Evolutionary conservation across 139 green algal genomes (phyloP).

Genomic region (Limnomonas spitsbergensis): DNA sequence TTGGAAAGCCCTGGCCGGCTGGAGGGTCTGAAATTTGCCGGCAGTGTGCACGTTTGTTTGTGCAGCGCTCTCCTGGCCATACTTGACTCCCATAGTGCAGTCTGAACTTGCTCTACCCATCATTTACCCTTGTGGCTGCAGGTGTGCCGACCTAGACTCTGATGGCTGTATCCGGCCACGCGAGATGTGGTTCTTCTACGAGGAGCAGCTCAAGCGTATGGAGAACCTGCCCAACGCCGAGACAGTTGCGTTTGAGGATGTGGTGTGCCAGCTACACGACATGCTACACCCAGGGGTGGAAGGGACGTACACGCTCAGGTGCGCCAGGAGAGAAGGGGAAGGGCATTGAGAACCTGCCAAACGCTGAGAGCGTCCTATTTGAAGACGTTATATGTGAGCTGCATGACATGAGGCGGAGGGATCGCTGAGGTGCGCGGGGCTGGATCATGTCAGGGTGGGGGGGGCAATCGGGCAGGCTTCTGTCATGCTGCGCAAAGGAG

Average conservation of each 20-base stretch:
- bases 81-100: too few relatives aligned
- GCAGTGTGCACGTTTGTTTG: too few relatives aligned
- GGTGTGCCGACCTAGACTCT: conserved; percentile 54
- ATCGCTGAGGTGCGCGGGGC: neutral
- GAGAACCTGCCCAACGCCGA: conserved; percentile 72
- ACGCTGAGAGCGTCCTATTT: neutral
- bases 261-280: conserved; percentile 96
- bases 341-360: neutral
- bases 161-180: conserved; percentile 77
- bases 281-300: conserved; percentile 75
- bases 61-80: too few relatives aligned
- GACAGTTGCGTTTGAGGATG: conserved; percentile 72
- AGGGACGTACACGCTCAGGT: conserved; percentile 53
- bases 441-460: too few relatives aligned
- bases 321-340: neutral
- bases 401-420: neutral
- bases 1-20: too few relatives aligned
- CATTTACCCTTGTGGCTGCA: neutral
- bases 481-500: too few relatives aligned
- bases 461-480: too few relatives aligned
- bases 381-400: neutral
- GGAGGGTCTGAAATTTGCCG: too few relatives aligned
- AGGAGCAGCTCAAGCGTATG: conserved; percentile 94
- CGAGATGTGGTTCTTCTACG: conserved; percentile 94
- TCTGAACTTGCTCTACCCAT: too few relatives aligned